These are phyloP conservation scores for Polyrhizophydium stewartii DNA, from an alignment of 371 early-diverging fungal species.

Conservation along the genomic window DNA sequence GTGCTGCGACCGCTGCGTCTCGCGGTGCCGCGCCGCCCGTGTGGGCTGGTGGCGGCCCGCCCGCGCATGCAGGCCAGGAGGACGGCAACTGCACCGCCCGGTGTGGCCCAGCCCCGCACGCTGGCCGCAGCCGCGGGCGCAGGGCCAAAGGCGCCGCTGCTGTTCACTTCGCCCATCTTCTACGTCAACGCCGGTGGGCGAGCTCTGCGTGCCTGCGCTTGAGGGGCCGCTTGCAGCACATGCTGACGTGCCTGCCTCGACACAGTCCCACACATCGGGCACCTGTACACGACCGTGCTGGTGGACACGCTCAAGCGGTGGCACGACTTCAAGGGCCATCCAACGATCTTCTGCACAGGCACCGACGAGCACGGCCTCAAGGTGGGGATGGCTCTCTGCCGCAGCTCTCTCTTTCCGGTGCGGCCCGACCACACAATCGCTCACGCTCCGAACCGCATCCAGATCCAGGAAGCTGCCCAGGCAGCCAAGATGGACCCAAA, in stretches of 20 bases:
- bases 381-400: conserved; percentile 49
- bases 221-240: background rate
- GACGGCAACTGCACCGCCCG: no score
- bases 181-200: conserved; percentile 88
- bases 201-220: no score
- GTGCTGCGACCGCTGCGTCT: no score
- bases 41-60: no score
- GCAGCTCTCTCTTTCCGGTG: background rate
- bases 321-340: conserved; percentile 61
- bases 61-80: no score
- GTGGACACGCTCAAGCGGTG: conserved; percentile 79
- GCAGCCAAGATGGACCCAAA: conserved; percentile 55
- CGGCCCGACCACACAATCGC: background rate
- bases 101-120: no score
- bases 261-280: conserved; percentile 94
- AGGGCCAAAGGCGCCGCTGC: no score
- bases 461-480: conserved; percentile 90
- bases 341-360: conserved; percentile 68
- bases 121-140: no score
- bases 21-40: no score
- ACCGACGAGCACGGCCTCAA: conserved; percentile 97
- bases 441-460: background rate
- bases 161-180: conserved; percentile 88
- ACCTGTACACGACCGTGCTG: conserved; percentile 83
- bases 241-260: background rate